Percentiles rank a stretch among this genome's conserved stretches.
These are phyloP conservation scores for Alternaria angustiovoidea DNA, from an alignment of 2,329 filamentous ascomycete species.

Conservation along the genomic window DNA sequence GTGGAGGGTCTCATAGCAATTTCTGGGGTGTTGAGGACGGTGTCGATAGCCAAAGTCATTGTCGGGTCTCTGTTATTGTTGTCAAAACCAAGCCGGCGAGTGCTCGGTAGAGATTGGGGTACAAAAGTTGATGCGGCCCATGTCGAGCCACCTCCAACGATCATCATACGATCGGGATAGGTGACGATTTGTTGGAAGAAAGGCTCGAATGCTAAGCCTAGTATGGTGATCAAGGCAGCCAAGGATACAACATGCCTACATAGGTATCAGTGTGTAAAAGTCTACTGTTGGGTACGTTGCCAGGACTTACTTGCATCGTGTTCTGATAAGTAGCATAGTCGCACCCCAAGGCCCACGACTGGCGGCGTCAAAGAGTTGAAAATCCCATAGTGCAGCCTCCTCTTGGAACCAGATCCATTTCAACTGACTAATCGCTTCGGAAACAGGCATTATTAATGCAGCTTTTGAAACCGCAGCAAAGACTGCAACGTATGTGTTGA, in stretches of 20 bases:
- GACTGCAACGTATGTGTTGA: constrained; percentile 28
- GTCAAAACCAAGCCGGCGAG: too few relatives aligned
- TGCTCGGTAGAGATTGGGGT: background rate
- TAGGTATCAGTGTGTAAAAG: background rate
- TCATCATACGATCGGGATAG: constrained; percentile 10
- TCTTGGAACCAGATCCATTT: constrained; percentile 34
- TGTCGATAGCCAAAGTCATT: background rate
- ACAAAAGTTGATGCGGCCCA: constrained; percentile 6
- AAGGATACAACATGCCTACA: constrained; percentile 17
- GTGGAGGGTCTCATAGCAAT: background rate
- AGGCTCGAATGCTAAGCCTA: constrained; percentile 26
- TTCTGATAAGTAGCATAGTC: constrained; percentile 22
- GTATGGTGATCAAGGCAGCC: constrained; percentile 21
- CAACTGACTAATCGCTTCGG: constrained; percentile 33
- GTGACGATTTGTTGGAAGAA: constrained; percentile 30
- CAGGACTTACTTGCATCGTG: constrained; percentile 21
- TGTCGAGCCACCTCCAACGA: background rate
- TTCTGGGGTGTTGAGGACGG: constrained; percentile 3
- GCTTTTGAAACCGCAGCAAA: constrained; percentile 30
- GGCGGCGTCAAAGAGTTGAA: constrained; percentile 25
- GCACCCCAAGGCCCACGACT: constrained; percentile 32
- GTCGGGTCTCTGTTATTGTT: background rate
- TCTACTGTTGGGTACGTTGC: background rate
- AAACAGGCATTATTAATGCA: constrained; percentile 28
- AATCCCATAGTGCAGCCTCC: constrained; percentile 21